Percentiles rank a stretch among this genome's conserved stretches.
Conservation (phyloP, 345 rosid genomes). For the Boechera retrofracta region DNA sequence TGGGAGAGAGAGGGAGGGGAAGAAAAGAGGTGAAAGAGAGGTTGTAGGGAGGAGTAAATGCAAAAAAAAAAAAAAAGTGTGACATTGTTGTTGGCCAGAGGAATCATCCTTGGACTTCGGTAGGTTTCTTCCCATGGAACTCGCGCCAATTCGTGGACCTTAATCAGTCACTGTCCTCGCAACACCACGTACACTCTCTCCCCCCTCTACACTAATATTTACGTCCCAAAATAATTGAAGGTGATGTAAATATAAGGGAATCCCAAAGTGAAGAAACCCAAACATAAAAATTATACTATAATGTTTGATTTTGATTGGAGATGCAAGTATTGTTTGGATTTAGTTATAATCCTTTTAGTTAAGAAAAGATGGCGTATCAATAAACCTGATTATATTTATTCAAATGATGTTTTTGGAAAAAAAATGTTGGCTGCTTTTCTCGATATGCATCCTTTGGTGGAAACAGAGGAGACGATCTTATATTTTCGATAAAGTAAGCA, state of each 20-base stretch:
- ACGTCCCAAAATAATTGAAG: no score
- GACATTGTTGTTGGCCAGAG: slow-evolving; percentile 54
- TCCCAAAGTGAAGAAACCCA: neutral
- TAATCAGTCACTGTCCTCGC: slow-evolving; percentile 44
- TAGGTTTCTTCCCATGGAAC: slow-evolving; percentile 53
- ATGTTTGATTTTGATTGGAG: neutral
- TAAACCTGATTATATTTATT: no score
- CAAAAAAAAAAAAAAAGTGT: slow-evolving; percentile 10
- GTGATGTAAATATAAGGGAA: neutral
- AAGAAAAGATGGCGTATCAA: neutral
- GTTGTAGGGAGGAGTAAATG: slow-evolving; percentile 33
- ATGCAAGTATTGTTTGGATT: neutral
- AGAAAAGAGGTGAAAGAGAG: slow-evolving; percentile 30
- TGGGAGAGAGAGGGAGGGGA: slow-evolving; percentile 6
- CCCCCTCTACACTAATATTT: neutral
- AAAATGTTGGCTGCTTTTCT: no score
- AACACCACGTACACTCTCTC: slow-evolving; percentile 34
- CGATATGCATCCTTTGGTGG: no score
- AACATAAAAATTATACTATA: no score
- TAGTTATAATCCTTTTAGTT: no score
- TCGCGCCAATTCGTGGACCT: slow-evolving; percentile 90
- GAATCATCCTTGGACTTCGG: slow-evolving; percentile 58
- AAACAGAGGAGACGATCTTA: no score
- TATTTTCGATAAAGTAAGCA: neutral
- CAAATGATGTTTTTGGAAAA: neutral